phyloP scores from a whole-genome alignment of 2,329 filamentous ascomycete genomes.

The Chaetomium sp. region DNA sequence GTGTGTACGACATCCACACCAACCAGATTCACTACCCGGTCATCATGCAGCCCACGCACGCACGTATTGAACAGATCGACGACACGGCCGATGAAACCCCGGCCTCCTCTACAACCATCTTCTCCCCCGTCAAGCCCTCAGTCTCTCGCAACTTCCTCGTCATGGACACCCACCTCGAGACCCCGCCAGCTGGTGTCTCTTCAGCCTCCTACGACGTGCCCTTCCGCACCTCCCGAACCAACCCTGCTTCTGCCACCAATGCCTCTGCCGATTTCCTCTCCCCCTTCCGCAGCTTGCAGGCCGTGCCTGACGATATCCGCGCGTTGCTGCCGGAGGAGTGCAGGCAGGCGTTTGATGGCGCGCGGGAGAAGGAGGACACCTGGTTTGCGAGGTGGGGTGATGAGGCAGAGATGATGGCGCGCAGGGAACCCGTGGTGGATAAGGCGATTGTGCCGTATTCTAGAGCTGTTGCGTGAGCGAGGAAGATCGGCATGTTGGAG shows the following conservation, averaged over 20 bases:
- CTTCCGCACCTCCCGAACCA: slow-evolving; percentile 32
- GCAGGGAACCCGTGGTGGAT: slow-evolving; percentile 52
- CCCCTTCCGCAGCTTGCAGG: slow-evolving; percentile 55
- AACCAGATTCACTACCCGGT: slow-evolving; percentile 84
- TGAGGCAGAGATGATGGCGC: slow-evolving; percentile 53
- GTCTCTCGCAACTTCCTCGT: slow-evolving; percentile 52
- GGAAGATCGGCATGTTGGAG: not conserved
- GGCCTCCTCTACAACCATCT: slow-evolving; percentile 29
- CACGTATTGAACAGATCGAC: slow-evolving; percentile 66
- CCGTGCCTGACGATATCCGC: slow-evolving; percentile 58
- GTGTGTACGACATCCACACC: slow-evolving; percentile 90
- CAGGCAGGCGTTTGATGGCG: slow-evolving; percentile 63
- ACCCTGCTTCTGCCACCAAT: slow-evolving; percentile 25
- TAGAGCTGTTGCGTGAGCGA: slow-evolving; percentile 27
- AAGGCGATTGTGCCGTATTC: slow-evolving; percentile 57
- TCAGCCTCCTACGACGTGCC: slow-evolving; percentile 38
- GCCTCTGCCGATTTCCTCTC: slow-evolving; percentile 39
- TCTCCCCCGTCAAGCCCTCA: slow-evolving; percentile 42
- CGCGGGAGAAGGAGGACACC: slow-evolving; percentile 54
- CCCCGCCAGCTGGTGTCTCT: slow-evolving; percentile 42
- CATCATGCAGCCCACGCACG: slow-evolving; percentile 84
- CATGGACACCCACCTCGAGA: slow-evolving; percentile 49
- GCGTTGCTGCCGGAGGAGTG: slow-evolving; percentile 64
- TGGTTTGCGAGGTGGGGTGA: slow-evolving; percentile 73
- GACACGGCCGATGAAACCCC: slow-evolving; percentile 20